Evolutionary conservation across 441 rosid species (phyloP).

Genomic region (Biscutella laevigata): DNA sequence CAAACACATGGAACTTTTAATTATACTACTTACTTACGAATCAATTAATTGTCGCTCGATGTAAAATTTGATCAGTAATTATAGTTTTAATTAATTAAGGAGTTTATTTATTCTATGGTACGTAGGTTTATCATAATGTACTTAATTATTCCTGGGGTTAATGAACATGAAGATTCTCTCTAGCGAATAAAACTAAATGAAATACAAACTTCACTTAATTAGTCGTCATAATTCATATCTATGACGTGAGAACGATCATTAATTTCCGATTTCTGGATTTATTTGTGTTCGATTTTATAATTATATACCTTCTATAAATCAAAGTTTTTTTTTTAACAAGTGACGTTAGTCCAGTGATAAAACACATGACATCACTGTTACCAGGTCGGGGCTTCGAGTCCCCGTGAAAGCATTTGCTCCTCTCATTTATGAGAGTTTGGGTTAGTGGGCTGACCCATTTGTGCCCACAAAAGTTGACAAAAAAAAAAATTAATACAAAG

Average conservation of each 20-base stretch:
- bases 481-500: too few relatives aligned
- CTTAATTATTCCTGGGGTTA: slow-evolving; percentile 12
- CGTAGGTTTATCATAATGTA: slow-evolving; percentile 16
- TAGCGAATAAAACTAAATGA: slow-evolving; percentile 7
- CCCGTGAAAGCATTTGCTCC: too few relatives aligned
- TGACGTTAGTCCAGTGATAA: too few relatives aligned
- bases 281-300: too few relatives aligned
- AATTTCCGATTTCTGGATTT: background rate
- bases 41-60: slow-evolving; percentile 14
- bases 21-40: background rate
- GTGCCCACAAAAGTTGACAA: too few relatives aligned
- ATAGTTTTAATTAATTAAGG: slow-evolving; percentile 17
- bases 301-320: slow-evolving; percentile 1
- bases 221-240: background rate
- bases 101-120: slow-evolving; percentile 14
- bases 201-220: slow-evolving; percentile 1
- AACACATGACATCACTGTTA: too few relatives aligned
- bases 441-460: too few relatives aligned
- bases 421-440: too few relatives aligned
- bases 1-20: slow-evolving; percentile 26
- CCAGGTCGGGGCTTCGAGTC: too few relatives aligned
- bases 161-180: slow-evolving; percentile 23
- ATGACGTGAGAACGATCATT: too few relatives aligned
- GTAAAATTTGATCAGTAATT: slow-evolving; percentile 2
- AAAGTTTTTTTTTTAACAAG: too few relatives aligned